Conservation (phyloP, 1,284 basidiomycete genomes). For the Cutaneotrichosporon sp. region DNA sequence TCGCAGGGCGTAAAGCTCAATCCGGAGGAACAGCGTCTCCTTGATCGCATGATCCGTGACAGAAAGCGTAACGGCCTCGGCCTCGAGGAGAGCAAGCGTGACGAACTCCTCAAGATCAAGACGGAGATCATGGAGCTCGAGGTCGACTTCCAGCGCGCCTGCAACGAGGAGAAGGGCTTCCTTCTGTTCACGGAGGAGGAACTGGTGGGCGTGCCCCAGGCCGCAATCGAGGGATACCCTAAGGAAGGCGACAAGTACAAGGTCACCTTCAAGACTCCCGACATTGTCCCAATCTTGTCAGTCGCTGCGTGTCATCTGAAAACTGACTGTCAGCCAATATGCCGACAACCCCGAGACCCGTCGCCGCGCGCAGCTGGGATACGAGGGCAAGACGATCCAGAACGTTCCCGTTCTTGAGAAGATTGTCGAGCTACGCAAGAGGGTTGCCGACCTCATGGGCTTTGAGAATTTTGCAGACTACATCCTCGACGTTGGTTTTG, state of each 20-base stretch:
- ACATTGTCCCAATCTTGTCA: conserved; percentile 19
- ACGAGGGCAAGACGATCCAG: conserved; percentile 18
- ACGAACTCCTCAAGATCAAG: conserved; percentile 17
- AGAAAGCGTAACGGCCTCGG: conserved; percentile 17
- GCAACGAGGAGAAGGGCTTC: conserved; percentile 22
- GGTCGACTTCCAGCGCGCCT: conserved; percentile 20
- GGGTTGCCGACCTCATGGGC: conserved; percentile 17
- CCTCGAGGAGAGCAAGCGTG: conserved; percentile 15
- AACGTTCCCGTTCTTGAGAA: conserved; percentile 18
- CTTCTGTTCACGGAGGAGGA: conserved; percentile 19
- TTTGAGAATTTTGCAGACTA: conserved; percentile 20
- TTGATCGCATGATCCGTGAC: conserved; percentile 19
- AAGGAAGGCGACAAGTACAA: conserved; percentile 20
- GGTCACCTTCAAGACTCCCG: conserved; percentile 22
- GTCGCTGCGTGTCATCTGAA: not conserved
- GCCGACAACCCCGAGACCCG: conserved; percentile 20
- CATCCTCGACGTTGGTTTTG: conserved; percentile 16
- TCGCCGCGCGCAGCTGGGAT: conserved; percentile 14
- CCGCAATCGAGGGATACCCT: conserved; percentile 13
- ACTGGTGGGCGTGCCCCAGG: conserved; percentile 18
- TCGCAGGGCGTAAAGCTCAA: conserved; percentile 12
- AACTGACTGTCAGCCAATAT: conserved; percentile 13
- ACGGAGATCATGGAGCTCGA: conserved; percentile 17
- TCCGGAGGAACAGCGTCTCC: conserved; percentile 18
- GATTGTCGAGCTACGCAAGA: conserved; percentile 16